Evolutionary conservation across 441 rosid species (phyloP), one percentile per base, ranked within the genome.

Genomic region (Cnidoscolus chayamansa): DNA sequence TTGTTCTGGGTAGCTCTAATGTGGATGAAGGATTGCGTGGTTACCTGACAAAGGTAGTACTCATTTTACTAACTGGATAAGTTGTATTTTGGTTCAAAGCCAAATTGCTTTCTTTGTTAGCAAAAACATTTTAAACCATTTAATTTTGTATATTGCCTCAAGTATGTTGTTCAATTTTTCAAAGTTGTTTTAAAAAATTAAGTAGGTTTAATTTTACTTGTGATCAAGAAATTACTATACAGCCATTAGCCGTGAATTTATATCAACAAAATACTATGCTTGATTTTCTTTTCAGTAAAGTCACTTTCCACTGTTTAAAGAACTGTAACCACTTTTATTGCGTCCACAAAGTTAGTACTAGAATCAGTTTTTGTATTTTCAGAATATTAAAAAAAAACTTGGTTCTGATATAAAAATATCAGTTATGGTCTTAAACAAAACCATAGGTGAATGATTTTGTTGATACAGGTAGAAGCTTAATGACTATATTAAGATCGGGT

Each of bases 21-120:
- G 98, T 95, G 51, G 99, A 94, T 78, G 98, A 94, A 86, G 99
- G 92, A 65, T 84, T 94, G 81, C 94, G 97, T 66, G 98, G 99
- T 76, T 94, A 94, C 82, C 81, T 94, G 53, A 94, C 99, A 10
- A 94, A 94, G 98, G 98, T 94, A 76, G 59, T 62, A 7, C 32
- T 58, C 49, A 13, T 6, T 62, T 43, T 64, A 63, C 4, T 37
- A 60, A 2, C 61, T 17, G 50, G 2, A 13, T 43, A 54, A 32
- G n/a, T 67, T 11, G 15, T 16, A n/a, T 73, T 48, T 51, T 19
- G 62, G 47, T 45, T 63, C 63, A 35, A 61, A 55, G 32, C 19
- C 53, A 8, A 67, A 62, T 47, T 68, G 40, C 30, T 64, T 11
- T 53, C 59, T 37, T 32, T 13, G 54, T 70, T 31, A 25, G 40